phyloP scores from a whole-genome alignment of 78 protist genomes.

The Dictyostelium capitatum region DNA sequence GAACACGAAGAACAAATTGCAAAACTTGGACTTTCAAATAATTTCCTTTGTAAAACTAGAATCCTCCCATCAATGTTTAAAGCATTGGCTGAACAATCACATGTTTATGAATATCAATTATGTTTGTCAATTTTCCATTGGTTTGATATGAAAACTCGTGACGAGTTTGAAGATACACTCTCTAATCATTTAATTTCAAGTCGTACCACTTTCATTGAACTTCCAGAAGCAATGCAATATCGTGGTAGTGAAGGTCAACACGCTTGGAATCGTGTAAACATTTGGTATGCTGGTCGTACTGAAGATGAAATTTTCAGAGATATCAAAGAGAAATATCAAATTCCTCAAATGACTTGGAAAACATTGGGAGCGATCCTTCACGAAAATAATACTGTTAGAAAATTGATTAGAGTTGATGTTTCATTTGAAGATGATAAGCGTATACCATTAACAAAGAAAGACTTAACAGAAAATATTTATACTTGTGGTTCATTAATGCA shows the following conservation, averaged over 20 bases:
- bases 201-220: slow-evolving; percentile 51
- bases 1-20: slow-evolving; percentile 10
- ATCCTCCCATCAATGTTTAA: slow-evolving; percentile 27
- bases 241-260: slow-evolving; percentile 51
- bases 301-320: slow-evolving; percentile 50
- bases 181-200: slow-evolving; percentile 12
- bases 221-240: slow-evolving; percentile 64
- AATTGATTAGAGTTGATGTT: slow-evolving; percentile 73
- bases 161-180: slow-evolving; percentile 43
- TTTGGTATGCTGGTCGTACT: slow-evolving; percentile 43
- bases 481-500: slow-evolving; percentile 7
- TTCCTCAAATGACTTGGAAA: slow-evolving; percentile 72
- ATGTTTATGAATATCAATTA: slow-evolving; percentile 59
- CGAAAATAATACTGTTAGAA: slow-evolving; percentile 66
- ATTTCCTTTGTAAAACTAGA: slow-evolving; percentile 39
- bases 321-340: slow-evolving; percentile 4
- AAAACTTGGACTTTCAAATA: slow-evolving; percentile 11
- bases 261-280: slow-evolving; percentile 2
- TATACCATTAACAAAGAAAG: neutral
- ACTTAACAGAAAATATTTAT: neutral
- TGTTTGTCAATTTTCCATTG: slow-evolving; percentile 71
- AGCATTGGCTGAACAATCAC: neutral
- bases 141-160: slow-evolving; percentile 67
- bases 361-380: slow-evolving; percentile 52
- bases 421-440: neutral